Percentiles rank a stretch among this genome's conserved stretches.
Evolutionary conservation across 345 rosid species (phyloP).

Genomic region (Lepidium sativum): DNA sequence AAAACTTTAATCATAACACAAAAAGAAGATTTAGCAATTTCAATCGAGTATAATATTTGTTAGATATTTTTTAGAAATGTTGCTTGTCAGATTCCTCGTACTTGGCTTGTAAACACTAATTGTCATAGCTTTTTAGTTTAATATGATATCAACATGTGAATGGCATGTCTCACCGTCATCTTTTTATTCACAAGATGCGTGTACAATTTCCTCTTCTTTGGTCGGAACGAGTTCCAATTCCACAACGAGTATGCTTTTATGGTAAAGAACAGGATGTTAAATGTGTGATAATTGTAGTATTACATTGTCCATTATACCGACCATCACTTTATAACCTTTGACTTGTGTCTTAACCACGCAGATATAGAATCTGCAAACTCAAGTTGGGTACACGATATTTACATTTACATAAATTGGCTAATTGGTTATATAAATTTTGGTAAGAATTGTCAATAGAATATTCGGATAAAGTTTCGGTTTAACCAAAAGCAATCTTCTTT

Average conservation of each 20-base stretch:
- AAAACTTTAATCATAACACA: no score
- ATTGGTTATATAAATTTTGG: conserved; percentile 9
- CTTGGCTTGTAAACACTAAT: background rate
- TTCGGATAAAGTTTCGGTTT: conserved; percentile 19
- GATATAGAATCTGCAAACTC: background rate
- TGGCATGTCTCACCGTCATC: background rate
- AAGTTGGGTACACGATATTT: background rate
- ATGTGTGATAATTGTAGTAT: background rate
- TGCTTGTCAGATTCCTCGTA: background rate
- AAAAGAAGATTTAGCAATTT: no score
- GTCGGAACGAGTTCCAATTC: background rate
- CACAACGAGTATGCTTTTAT: background rate
- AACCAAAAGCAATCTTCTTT: background rate
- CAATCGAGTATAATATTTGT: background rate
- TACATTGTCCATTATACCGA: background rate
- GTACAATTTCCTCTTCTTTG: background rate
- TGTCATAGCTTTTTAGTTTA: background rate
- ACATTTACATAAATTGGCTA: conserved; percentile 3
- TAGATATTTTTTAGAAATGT: background rate
- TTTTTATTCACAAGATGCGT: background rate
- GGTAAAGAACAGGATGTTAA: background rate
- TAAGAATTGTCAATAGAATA: background rate
- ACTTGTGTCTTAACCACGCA: background rate
- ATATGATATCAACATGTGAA: background rate
- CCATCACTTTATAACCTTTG: background rate